phyloP scores from a whole-genome alignment of 148 eudicot genomes.

The Rhododendron simsii region DNA sequence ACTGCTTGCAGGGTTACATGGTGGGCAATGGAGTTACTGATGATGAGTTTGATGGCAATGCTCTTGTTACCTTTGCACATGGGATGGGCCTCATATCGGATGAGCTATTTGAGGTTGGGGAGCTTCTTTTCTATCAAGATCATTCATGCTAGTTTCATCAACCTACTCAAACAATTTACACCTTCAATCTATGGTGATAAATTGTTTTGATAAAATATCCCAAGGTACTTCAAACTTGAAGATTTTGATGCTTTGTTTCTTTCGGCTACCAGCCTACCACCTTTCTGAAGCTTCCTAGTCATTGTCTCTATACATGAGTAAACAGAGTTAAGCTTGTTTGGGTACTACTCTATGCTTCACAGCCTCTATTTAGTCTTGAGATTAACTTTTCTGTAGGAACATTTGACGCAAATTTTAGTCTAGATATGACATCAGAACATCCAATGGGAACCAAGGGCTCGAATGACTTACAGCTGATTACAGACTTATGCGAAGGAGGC shows the following conservation, averaged over 20 bases:
- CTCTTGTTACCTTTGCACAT: constrained; percentile 82
- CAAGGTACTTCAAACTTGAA: too few species aligned
- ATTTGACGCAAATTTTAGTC: background rate
- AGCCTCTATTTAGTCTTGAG: background rate
- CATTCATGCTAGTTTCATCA: background rate
- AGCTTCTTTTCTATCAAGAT: background rate
- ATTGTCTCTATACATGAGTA: background rate
- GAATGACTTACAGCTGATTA: background rate
- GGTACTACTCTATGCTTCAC: background rate
- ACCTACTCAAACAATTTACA: background rate
- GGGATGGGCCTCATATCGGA: constrained; percentile 96
- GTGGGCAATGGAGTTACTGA: constrained; percentile 96
- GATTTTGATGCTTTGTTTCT: too few species aligned
- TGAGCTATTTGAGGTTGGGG: constrained; percentile 52
- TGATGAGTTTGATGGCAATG: constrained; percentile 75
- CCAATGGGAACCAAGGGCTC: background rate
- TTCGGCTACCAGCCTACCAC: background rate
- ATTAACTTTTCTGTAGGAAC: background rate
- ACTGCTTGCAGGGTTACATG: constrained; percentile 71
- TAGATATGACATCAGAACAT: background rate
- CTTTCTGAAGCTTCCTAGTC: background rate
- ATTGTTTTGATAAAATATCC: background rate
- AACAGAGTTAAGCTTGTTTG: background rate
- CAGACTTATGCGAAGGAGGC: background rate
- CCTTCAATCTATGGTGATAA: background rate